Conservation (phyloP, 306 rosid genomes). For the Quercus alba region DNA sequence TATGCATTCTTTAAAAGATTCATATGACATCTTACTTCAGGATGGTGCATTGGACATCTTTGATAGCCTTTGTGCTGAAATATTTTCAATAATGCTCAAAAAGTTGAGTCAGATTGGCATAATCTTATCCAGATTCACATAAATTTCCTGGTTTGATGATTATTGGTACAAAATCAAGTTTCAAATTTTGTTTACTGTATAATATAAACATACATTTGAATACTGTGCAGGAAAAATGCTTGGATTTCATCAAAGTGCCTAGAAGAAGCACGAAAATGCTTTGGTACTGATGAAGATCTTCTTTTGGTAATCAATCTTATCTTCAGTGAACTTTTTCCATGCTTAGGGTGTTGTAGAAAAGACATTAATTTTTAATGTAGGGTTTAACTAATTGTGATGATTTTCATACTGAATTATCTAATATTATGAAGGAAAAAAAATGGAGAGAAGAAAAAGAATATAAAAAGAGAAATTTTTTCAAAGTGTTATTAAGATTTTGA, state of each 20-base stretch:
- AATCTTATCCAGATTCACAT: not conserved
- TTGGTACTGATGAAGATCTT: conserved; percentile 97
- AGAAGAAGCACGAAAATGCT: conserved; percentile 89
- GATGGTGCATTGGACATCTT: not conserved
- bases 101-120: not conserved
- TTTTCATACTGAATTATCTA: not conserved
- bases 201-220: not conserved
- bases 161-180: not conserved
- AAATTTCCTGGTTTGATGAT: not conserved
- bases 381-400: not conserved
- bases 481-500: not conserved
- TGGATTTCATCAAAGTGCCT: conserved; percentile 71
- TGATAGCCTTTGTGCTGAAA: not conserved
- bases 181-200: not conserved
- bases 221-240: conserved; percentile 60
- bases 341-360: not conserved
- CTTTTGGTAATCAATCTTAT: conserved; percentile 57
- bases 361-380: not conserved
- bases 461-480: too few species aligned
- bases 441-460: too few species aligned
- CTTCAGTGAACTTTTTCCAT: conserved; percentile 11
- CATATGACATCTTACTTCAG: not conserved
- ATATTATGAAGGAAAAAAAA: not conserved
- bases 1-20: not conserved
- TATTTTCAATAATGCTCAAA: not conserved